Percentiles rank a stretch among this genome's conserved stretches.
Evolutionary conservation across 176 grass and related monocot genomes (phyloP).

Genomic region (Oryza punctata): DNA sequence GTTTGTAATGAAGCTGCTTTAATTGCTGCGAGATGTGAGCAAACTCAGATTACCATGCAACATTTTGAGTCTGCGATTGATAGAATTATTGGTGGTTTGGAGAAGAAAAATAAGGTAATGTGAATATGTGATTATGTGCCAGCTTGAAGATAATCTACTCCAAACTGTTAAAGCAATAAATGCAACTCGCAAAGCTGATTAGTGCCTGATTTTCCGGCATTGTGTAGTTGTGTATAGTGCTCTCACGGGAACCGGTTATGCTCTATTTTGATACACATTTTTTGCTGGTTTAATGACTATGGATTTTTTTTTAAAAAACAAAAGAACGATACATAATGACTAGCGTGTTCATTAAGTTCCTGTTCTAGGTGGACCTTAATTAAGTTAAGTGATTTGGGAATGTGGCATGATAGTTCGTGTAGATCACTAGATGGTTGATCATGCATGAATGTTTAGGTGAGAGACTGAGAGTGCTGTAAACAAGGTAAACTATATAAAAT

Average conservation of each 20-base stretch:
- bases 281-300: neutral
- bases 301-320: neutral
- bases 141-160: neutral
- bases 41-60: constrained; percentile 74
- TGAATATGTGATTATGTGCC: neutral
- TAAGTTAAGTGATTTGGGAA: neutral
- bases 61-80: constrained; percentile 96
- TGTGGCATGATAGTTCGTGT: neutral
- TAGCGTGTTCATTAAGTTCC: neutral
- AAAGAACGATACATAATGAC: neutral
- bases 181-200: neutral
- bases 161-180: neutral
- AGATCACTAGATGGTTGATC: neutral
- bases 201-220: constrained; percentile 5
- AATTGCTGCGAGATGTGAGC: constrained; percentile 72
- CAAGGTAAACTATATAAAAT: neutral
- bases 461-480: constrained; percentile 3
- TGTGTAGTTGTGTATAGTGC: neutral
- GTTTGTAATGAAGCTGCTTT: constrained; percentile 98
- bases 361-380: neutral
- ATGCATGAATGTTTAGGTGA: neutral
- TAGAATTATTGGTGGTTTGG: constrained; percentile 91
- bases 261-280: neutral
- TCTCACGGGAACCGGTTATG: neutral
- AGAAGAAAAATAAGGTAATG: constrained; percentile 98